Evolutionary conservation across 768 basidiomycete genomes (phyloP).

Genomic region (Pleurotus salmoneostramineus): DNA sequence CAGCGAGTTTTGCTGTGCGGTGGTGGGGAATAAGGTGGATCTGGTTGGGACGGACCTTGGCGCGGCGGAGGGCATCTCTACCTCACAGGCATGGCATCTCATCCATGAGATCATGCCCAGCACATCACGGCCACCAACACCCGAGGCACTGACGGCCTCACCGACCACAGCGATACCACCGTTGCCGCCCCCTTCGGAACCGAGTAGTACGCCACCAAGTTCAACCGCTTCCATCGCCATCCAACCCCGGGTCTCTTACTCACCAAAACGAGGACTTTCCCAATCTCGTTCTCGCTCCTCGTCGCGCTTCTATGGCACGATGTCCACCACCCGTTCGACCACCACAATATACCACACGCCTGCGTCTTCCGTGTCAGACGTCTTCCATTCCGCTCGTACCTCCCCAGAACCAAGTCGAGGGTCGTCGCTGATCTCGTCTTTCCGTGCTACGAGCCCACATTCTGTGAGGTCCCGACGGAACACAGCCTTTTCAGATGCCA

Average conservation of each 20-base stretch:
- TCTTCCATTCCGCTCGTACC: conserved; percentile 55
- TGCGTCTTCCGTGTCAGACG: conserved; percentile 70
- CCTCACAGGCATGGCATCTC: conserved; percentile 46
- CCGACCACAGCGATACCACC: conserved; percentile 13
- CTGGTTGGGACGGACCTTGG: conserved; percentile 25
- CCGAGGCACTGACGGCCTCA: conserved; percentile 15
- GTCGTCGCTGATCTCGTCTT: conserved; percentile 19
- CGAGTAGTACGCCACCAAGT: not conserved
- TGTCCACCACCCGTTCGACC: conserved; percentile 54
- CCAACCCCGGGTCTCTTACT: conserved; percentile 24
- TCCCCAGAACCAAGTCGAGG: conserved; percentile 42
- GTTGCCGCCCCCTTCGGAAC: conserved; percentile 1
- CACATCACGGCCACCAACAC: conserved; percentile 12
- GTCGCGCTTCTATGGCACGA: conserved; percentile 43
- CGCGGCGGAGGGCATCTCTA: conserved; percentile 22
- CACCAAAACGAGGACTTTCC: conserved; percentile 25
- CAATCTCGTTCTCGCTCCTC: conserved; percentile 45
- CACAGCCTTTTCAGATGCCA: conserved; percentile 26
- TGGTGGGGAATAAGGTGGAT: conserved; percentile 82
- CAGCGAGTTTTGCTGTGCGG: conserved; percentile 64
- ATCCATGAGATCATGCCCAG: conserved; percentile 55
- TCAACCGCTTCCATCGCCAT: conserved; percentile 25
- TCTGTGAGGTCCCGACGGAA: conserved; percentile 18
- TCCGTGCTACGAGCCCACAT: conserved; percentile 18
- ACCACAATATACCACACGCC: conserved; percentile 74